Conservation (phyloP, 768 basidiomycete species). For the Omphalotus guepiniiformis region DNA sequence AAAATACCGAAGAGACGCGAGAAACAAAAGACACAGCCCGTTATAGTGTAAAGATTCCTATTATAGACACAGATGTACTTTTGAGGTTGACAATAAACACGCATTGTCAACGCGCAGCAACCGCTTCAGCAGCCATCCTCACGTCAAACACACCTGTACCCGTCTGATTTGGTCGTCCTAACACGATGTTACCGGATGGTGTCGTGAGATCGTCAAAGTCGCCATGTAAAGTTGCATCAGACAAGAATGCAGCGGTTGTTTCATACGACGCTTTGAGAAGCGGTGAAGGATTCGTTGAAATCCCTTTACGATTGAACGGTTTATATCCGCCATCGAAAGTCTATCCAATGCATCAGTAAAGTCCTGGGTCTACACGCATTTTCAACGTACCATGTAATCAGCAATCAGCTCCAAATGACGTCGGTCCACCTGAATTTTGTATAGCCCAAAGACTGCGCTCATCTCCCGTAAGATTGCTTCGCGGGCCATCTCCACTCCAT, state of each 20-base stretch:
- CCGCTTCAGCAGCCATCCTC: slow-evolving; percentile 44
- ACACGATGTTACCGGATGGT: slow-evolving; percentile 88
- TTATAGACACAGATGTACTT: slow-evolving; percentile 1
- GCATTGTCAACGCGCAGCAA: not conserved
- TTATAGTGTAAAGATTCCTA: not conserved
- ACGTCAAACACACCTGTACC: slow-evolving; percentile 97
- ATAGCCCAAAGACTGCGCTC: slow-evolving; percentile 86
- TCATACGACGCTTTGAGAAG: slow-evolving; percentile 97
- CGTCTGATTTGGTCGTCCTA: slow-evolving; percentile 82
- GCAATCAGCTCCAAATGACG: slow-evolving; percentile 96
- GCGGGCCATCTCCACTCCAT: slow-evolving; percentile 97
- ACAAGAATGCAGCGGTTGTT: slow-evolving; percentile 89
- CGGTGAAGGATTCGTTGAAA: slow-evolving; percentile 90
- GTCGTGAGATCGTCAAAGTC: slow-evolving; percentile 92
- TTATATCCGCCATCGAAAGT: slow-evolving; percentile 98
- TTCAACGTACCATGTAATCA: slow-evolving; percentile 88
- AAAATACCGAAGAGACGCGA: too few species aligned
- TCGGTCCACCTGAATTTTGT: slow-evolving; percentile 92
- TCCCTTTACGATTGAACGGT: slow-evolving; percentile 96
- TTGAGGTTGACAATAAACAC: not conserved
- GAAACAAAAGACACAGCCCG: too few species aligned
- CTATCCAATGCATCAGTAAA: slow-evolving; percentile 35
- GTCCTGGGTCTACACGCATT: not conserved
- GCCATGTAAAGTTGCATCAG: slow-evolving; percentile 90
- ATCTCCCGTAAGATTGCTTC: slow-evolving; percentile 89